Evolutionary conservation across 1,284 basidiomycete genomes (phyloP), one percentile per base, ranked within the genome.

Genomic region (Puccinia triticina): DNA sequence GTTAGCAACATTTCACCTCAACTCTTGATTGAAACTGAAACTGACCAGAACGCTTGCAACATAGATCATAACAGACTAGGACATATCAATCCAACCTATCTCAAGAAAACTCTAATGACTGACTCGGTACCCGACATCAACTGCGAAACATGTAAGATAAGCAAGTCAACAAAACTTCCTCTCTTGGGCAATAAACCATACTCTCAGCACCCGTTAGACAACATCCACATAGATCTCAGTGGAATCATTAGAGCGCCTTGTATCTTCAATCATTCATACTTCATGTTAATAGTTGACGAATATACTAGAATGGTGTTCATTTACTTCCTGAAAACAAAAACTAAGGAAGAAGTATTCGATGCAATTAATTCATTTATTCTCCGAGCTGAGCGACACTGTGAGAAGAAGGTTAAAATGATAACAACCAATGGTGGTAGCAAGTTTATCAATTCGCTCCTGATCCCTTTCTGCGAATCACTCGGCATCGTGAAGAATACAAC

Each of bases 231-330:
- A n/a, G n/a, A n/a, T n/a, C n/a, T n/a, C n/a, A n/a, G n/a, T n/a
- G n/a, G n/a, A n/a, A n/a, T n/a, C n/a, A n/a, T n/a, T n/a, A n/a
- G n/a, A n/a, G n/a, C n/a, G n/a, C n/a, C n/a, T n/a, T n/a, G n/a
- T n/a, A n/a, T n/a, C n/a, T n/a, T n/a, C n/a, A n/a, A n/a, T n/a
- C n/a, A n/a, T n/a, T 26, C 23, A 21, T 61, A 69, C 43, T 69
- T 69, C n/a, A 69, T 69, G 66, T 21, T 69, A 21, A 21, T 69
- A 48, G 29, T 48, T 26, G 66, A 69, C 43, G 18, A 69, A 69
- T 69, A 12, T 18, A 43, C 43, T 8, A n/a, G 34, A 18, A 43
- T 43, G 37, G 40, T 18, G 21, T 43, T 40, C 34, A 48, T 69
- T 23, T 43, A 40, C 37, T 69, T 69, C 66, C 18, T 69, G 37